Percentiles rank a stretch among this genome's conserved stretches.
These are phyloP conservation scores for Tulasnella sp. DNA, from an alignment of 768 basidiomycete species.

Conservation along the genomic window DNA sequence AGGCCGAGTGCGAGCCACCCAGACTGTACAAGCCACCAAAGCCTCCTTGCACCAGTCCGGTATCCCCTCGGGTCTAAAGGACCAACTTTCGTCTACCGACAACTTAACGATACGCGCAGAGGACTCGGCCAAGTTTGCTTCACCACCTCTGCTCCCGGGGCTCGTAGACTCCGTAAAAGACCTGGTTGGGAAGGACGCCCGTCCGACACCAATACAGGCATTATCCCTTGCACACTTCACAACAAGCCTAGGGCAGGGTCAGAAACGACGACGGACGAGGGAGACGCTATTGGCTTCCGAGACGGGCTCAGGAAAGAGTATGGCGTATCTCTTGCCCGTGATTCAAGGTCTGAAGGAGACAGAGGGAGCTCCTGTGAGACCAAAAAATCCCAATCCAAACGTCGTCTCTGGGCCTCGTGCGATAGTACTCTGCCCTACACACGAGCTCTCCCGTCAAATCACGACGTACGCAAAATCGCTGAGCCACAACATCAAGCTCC, in stretches of 20 bases:
- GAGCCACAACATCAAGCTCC: conserved; percentile 65
- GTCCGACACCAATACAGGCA: conserved; percentile 69
- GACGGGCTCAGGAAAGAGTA: conserved; percentile 86
- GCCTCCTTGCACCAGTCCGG: background rate
- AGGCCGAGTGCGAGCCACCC: background rate
- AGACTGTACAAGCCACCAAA: background rate
- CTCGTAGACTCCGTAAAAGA: conserved; percentile 51
- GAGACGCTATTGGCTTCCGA: conserved; percentile 72
- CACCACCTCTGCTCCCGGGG: conserved; percentile 62
- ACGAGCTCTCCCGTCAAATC: conserved; percentile 79
- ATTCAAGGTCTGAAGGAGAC: conserved; percentile 66
- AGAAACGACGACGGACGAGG: conserved; percentile 24
- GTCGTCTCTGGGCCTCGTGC: conserved; percentile 59
- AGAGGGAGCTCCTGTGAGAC: conserved; percentile 34
- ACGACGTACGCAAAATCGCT: conserved; percentile 65
- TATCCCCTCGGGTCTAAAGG: conserved; percentile 3
- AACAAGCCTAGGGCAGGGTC: conserved; percentile 23
- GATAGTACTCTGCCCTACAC: conserved; percentile 77
- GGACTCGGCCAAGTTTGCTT: conserved; percentile 40
- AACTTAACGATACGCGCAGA: background rate
- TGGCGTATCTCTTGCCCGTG: conserved; percentile 81
- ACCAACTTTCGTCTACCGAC: background rate
- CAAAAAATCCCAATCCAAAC: conserved; percentile 18
- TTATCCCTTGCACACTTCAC: conserved; percentile 62
- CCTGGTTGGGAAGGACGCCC: conserved; percentile 47